Conservation (phyloP, 257 asterid species). For the Solanum acaule region DNA sequence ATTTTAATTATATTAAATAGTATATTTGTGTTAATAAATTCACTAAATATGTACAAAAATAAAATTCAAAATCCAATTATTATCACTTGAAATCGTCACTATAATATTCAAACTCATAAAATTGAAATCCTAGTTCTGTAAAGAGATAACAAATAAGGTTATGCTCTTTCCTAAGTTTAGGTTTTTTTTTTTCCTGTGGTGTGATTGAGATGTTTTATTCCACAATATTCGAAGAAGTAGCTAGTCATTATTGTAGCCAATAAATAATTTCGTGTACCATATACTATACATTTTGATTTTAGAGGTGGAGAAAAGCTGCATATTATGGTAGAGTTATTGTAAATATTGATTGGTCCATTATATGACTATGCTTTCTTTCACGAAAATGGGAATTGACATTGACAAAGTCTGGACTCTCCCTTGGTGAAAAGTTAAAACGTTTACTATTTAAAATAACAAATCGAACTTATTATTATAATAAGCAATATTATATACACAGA, state of each 20-base stretch:
- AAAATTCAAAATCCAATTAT: too few relatives aligned
- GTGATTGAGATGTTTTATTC: background rate
- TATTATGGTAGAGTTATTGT: background rate
- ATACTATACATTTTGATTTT: background rate
- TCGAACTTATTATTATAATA: too few relatives aligned
- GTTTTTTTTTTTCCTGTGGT: background rate
- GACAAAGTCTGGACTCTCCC: slow-evolving; percentile 1
- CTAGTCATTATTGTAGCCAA: background rate
- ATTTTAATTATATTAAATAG: too few relatives aligned
- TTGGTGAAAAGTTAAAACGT: too few relatives aligned
- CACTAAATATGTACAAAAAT: too few relatives aligned
- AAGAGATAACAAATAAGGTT: too few relatives aligned
- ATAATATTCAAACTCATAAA: too few relatives aligned
- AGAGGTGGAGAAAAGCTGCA: background rate
- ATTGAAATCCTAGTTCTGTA: too few relatives aligned
- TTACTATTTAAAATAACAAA: too few relatives aligned
- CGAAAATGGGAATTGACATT: background rate
- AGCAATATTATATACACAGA: too few relatives aligned
- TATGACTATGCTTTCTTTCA: background rate
- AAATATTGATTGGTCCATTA: background rate
- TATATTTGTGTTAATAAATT: too few relatives aligned
- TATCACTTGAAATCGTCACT: too few relatives aligned
- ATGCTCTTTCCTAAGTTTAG: background rate
- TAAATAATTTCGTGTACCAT: background rate
- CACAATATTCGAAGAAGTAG: background rate